A percentile compares a stretch with the other conserved stretches of the same genome.
These are phyloP conservation scores for Orbilia javanica DNA, from an alignment of 2,329 filamentous ascomycete genomes.

Conservation along the genomic window DNA sequence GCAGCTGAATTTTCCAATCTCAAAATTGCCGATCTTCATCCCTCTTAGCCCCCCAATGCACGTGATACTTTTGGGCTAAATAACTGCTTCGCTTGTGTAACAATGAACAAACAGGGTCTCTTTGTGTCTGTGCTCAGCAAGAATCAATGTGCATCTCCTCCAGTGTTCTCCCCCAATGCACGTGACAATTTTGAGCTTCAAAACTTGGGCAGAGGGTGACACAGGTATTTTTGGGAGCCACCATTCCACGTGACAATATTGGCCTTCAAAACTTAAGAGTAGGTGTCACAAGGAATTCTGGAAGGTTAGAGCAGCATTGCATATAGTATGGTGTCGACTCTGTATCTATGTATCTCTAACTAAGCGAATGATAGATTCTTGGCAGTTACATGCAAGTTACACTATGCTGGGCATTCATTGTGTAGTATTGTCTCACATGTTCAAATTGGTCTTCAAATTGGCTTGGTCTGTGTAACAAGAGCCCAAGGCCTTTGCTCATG, in stretches of 20 bases:
- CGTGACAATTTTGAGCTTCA: neutral
- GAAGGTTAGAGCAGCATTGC: no score
- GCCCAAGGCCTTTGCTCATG: neutral
- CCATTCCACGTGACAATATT: constrained; percentile 1
- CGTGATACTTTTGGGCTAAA: neutral
- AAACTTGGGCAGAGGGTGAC: neutral
- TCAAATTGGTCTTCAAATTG: neutral
- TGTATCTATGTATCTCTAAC: no score
- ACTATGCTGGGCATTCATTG: neutral
- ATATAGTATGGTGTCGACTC: no score
- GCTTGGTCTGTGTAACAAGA: neutral
- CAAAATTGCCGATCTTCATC: neutral
- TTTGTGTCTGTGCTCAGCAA: neutral
- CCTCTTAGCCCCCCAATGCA: neutral
- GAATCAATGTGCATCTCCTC: neutral
- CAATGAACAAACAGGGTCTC: neutral
- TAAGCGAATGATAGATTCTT: no score
- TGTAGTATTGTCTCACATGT: neutral
- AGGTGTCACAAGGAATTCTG: no score
- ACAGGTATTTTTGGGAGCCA: neutral
- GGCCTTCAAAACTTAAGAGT: neutral
- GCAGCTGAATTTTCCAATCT: no score
- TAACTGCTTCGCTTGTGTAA: neutral
- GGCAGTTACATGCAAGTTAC: no score
- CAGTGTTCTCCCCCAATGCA: neutral